Evolutionary conservation across 805 yeast genomes (phyloP), one percentile per base, ranked within the genome.

Genomic region (Metschnikowia drakensbergensis): DNA sequence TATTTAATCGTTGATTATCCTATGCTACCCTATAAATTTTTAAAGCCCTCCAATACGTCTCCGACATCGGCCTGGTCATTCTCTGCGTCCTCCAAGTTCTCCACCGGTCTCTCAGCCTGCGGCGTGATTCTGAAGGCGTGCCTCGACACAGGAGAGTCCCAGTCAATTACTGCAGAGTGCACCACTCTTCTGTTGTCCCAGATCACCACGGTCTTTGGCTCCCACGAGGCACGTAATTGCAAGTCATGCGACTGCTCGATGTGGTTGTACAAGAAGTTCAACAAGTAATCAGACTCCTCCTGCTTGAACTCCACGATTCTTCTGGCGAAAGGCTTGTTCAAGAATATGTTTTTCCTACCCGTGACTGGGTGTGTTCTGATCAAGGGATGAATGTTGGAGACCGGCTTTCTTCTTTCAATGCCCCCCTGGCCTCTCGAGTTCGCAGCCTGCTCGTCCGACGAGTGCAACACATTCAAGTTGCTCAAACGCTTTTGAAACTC

Each of bases 171-270:
- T 11, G 90, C 89, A 10, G 86, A 72, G 64, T 86, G 94, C 26
- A 78, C 67, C 7, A 82, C 77, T 60, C 84, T 72, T 63, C 94
- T 80, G 72, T 86, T 86, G 60, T 86, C 94, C 92, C 92, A 86
- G 27, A 84, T 65, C 17, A 83, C 88, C 45, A 86, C 84, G 1
- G 89, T 78, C 43, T 78, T 76, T 46, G 83, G 82, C 60, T 81
- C 84, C 86, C 89, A 86, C 47, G 65, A 74, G 40, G 88, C 87
- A 61, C 91, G 77, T 46, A 84, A 70, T 55, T 84, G 88, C 56
- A 84, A 72, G 62, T 84, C 89, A 49, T 76, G 77, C 27, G 80
- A 63, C 54, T 68, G 67, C 45, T 77, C 75, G 34, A 83, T 71
- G 55, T 81, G 82, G 45, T 69, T 66, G 58, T 74, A 76, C 56